Base-by-base conservation (phyloP, 2,329 filamentous ascomycete species). In the Aspergillus sp. region DNA sequence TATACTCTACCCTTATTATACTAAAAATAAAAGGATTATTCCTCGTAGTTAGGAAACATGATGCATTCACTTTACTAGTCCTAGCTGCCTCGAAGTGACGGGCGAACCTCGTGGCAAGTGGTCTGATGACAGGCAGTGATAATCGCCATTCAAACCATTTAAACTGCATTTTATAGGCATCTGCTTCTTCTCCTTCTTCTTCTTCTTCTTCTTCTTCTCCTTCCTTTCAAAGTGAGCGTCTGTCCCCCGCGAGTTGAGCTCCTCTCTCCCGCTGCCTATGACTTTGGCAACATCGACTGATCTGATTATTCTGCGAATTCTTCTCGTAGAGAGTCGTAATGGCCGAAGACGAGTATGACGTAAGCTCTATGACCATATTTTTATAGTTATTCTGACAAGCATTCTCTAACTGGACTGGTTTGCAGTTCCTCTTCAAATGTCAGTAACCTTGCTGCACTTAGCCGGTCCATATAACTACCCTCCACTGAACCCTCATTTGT, bases 281-380 rank as follows among this genome's bases (percentile, higher is more conserved):
- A 47, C 62, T 61, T 57, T 61, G 28, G 53, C 63, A 65, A 68
- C 67, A 51, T 69, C 66, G 56, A 66, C 52, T 62, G 63, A 61
- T 45, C 54, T 58, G 62, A 63, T 64, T 67, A 19, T 70, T 61
- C 51, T 60, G 19, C 54, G 63, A 63, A 64, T 69, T 67, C 67
- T 63, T 63, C 53, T 58, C 61, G 59, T 68, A 19, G 19, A 19
- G 19, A 19, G 19, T 69, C 57, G 71, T 64, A 81, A 99, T 98
- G 95, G 95, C 94, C 77, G 98, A 98, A 89, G 95, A 99, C 87
- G 95, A 99, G 86, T 99, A 99, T 85, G 95, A 99, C 90, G 94
- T 98, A 84, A 86, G 93, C 82, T 54, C 19, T 19, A 19, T 19
- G 19, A 19, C 19, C 19, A 19, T 19, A 19, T 17, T 41, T 47